Percentiles rank a stretch among this genome's conserved stretches.
Evolutionary conservation across 805 yeast species (phyloP).

Genomic region (Kodamaea kakaduensis): DNA sequence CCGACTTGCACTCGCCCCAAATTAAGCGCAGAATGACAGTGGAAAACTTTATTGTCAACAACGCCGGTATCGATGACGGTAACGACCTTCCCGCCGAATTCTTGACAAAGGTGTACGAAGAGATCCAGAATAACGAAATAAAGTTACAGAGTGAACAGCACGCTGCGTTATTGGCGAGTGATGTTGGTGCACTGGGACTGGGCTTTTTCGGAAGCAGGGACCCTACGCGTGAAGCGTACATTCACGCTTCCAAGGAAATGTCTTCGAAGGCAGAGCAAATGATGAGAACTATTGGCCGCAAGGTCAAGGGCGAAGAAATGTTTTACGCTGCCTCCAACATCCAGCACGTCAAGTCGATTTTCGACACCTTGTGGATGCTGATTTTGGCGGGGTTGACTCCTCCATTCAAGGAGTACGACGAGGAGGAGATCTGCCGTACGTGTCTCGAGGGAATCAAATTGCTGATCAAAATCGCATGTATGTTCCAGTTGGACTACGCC

Average conservation of each 20-base stretch:
- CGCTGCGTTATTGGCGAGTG: conserved; percentile 77
- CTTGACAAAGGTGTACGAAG: conserved; percentile 65
- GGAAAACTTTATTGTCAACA: conserved; percentile 82
- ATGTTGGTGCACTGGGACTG: conserved; percentile 31
- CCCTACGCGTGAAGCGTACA: conserved; percentile 72
- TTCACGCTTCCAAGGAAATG: conserved; percentile 90
- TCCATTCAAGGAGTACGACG: conserved; percentile 86
- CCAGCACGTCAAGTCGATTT: conserved; percentile 88
- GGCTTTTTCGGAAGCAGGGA: conserved; percentile 72
- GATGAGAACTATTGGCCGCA: conserved; percentile 60
- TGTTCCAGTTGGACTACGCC: conserved; percentile 79
- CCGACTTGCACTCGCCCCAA: conserved; percentile 89
- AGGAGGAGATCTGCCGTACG: conserved; percentile 58
- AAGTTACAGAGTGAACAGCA: conserved; percentile 91
- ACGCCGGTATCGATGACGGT: conserved; percentile 90
- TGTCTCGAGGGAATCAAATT: conserved; percentile 85
- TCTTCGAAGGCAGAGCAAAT: conserved; percentile 83
- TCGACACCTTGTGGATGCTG: conserved; percentile 96
- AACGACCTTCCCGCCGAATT: conserved; percentile 74
- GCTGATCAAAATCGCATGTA: conserved; percentile 77
- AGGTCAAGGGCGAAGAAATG: conserved; percentile 41
- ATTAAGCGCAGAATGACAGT: conserved; percentile 83
- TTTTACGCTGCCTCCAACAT: conserved; percentile 82
- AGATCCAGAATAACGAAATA: conserved; percentile 81
- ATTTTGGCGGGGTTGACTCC: conserved; percentile 91